Evolutionary conservation across 352 stramenopile species (phyloP).

Genomic region (Phytophthora litchii): DNA sequence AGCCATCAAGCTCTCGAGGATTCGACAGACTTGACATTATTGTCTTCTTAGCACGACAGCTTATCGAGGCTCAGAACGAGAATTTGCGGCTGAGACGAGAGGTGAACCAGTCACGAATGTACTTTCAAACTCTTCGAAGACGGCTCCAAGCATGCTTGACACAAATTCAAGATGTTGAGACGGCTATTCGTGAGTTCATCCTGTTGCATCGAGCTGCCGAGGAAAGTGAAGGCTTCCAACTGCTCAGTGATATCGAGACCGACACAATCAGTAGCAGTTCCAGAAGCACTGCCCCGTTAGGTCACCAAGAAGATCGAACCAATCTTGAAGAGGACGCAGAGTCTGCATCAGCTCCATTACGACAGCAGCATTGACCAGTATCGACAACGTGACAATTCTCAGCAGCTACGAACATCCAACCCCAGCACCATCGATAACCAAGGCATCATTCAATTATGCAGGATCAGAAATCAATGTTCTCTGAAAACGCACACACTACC

Average conservation of each 20-base stretch:
- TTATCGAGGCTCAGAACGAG: conserved; percentile 8
- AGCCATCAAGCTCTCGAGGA: not conserved
- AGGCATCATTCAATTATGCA: too few species aligned
- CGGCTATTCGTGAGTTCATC: conserved; percentile 16
- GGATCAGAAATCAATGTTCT: too few species aligned
- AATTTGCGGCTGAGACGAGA: conserved; percentile 17
- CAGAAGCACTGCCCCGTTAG: not conserved
- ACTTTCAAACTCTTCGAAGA: not conserved
- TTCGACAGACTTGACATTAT: conserved; percentile 2
- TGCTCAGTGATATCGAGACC: not conserved
- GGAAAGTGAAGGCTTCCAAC: not conserved
- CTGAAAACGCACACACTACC: too few species aligned
- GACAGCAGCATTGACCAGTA: not conserved
- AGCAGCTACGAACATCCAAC: not conserved
- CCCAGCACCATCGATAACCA: too few species aligned
- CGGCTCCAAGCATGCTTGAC: not conserved
- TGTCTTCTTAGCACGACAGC: conserved; percentile 4
- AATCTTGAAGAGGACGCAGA: conserved; percentile 5
- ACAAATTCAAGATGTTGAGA: conserved; percentile 16
- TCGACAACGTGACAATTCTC: conserved; percentile 1
- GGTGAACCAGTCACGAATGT: conserved; percentile 1
- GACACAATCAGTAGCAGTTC: conserved; percentile 7
- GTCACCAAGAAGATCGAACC: conserved; percentile 1
- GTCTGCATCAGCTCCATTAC: not conserved
- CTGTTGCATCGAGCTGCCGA: conserved; percentile 3